Percentiles rank a stretch among this genome's conserved stretches.
Evolutionary conservation across 1,284 basidiomycete species (phyloP).

Genomic region (Pseudozyma sp.): DNA sequence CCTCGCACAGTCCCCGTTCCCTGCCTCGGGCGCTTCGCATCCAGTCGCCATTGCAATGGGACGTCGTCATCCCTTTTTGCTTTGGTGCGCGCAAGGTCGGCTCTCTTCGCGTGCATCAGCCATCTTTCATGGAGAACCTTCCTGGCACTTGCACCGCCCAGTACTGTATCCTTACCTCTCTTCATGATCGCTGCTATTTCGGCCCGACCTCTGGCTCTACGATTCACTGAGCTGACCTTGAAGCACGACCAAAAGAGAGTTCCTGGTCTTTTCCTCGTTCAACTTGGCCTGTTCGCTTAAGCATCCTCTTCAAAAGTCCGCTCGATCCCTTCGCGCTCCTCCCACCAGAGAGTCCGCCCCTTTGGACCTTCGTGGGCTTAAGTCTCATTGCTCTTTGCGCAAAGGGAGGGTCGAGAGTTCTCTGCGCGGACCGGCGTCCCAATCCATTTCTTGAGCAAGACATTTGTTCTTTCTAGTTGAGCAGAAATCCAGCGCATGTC

Average conservation of each 20-base stretch:
- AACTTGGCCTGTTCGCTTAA: slow-evolving; percentile 29
- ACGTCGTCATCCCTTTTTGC: background rate
- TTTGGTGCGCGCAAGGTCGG: background rate
- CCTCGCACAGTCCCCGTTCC: background rate
- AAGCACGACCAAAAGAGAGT: slow-evolving; percentile 6
- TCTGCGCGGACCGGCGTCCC: slow-evolving; percentile 4
- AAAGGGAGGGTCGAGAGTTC: background rate
- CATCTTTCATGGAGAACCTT: background rate
- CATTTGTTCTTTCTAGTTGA: slow-evolving; percentile 7
- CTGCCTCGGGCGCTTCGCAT: background rate
- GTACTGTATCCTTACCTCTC: background rate
- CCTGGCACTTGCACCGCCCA: background rate
- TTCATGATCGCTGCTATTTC: slow-evolving; percentile 4
- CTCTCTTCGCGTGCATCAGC: no score
- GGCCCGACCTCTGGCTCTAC: slow-evolving; percentile 6
- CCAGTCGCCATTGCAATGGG: background rate
- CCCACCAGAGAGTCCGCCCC: slow-evolving; percentile 4
- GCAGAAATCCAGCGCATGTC: background rate
- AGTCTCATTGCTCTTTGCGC: no score
- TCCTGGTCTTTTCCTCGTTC: slow-evolving; percentile 29
- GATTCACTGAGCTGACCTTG: background rate
- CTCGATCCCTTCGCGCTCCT: background rate
- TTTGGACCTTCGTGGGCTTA: background rate
- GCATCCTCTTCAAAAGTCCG: slow-evolving; percentile 19
- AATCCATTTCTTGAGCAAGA: slow-evolving; percentile 6